A percentile compares a stretch with the other conserved stretches of the same genome.
phyloP scores from a whole-genome alignment of 768 basidiomycete genomes.

The Mycena galericulata region DNA sequence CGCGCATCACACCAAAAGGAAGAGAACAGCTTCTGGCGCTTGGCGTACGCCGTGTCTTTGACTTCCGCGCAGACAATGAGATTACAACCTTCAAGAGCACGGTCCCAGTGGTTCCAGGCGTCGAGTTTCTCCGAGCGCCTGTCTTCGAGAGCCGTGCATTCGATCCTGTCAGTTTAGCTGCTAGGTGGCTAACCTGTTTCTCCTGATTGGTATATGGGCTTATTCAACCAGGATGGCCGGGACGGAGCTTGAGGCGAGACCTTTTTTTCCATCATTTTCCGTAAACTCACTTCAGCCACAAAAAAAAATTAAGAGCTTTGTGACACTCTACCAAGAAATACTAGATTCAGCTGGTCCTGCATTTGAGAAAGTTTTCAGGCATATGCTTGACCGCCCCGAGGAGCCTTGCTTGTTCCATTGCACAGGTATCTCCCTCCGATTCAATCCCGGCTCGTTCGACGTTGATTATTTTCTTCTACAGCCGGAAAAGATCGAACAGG shows the following conservation, averaged over 20 bases:
- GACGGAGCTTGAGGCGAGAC: constrained; percentile 39
- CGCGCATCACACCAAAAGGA: constrained; percentile 50
- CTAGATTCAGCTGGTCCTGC: constrained; percentile 48
- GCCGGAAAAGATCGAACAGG: constrained; percentile 61
- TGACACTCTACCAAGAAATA: constrained; percentile 44
- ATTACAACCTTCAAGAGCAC: constrained; percentile 47
- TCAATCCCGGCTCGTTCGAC: not conserved
- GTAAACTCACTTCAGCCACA: not conserved
- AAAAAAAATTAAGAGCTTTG: constrained; percentile 42
- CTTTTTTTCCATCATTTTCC: not conserved
- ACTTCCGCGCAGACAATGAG: constrained; percentile 55
- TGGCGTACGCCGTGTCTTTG: constrained; percentile 54
- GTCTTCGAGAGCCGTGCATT: constrained; percentile 43
- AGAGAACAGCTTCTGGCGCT: constrained; percentile 49
- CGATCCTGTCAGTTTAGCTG: constrained; percentile 42
- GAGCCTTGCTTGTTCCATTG: constrained; percentile 57
- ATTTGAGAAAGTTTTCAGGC: constrained; percentile 48
- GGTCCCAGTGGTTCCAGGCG: constrained; percentile 45
- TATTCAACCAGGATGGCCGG: constrained; percentile 35
- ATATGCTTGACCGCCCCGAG: constrained; percentile 52
- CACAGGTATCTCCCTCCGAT: constrained; percentile 47
- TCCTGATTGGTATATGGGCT: not conserved
- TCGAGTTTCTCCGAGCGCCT: constrained; percentile 46
- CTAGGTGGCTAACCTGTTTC: constrained; percentile 31
- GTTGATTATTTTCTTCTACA: constrained; percentile 24